These are phyloP conservation scores for Poterioochromonas sp. DNA, from an alignment of 352 stramenopile genomes.

Conservation along the genomic window DNA sequence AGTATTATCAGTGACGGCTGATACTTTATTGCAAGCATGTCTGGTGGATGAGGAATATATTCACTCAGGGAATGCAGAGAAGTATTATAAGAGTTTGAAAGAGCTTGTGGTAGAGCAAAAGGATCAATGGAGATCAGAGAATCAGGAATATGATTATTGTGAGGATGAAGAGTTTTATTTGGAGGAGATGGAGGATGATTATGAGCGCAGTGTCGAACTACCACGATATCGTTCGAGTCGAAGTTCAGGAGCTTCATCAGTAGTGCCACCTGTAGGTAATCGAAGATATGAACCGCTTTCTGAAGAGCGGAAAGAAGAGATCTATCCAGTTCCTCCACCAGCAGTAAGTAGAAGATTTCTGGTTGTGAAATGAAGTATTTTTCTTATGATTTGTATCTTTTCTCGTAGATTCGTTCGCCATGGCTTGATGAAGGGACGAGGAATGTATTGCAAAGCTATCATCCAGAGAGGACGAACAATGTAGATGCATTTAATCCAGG, in stretches of 20 bases:
- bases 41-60: not conserved
- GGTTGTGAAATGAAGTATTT: slow-evolving; percentile 15
- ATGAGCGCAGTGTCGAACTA: slow-evolving; percentile 10
- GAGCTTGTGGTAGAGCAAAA: slow-evolving; percentile 8
- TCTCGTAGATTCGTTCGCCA: slow-evolving; percentile 10
- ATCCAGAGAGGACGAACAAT: slow-evolving; percentile 11
- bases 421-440: slow-evolving; percentile 8
- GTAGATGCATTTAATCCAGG: slow-evolving; percentile 13
- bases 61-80: slow-evolving; percentile 10
- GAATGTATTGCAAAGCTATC: slow-evolving; percentile 14
- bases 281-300: slow-evolving; percentile 11
- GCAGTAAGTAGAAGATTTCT: slow-evolving; percentile 14
- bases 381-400: slow-evolving; percentile 18
- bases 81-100: slow-evolving; percentile 14
- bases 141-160: slow-evolving; percentile 17
- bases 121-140: slow-evolving; percentile 11
- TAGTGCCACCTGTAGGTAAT: slow-evolving; percentile 11
- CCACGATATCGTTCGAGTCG: slow-evolving; percentile 8
- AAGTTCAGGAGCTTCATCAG: slow-evolving; percentile 11
- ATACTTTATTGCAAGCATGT: slow-evolving; percentile 9
- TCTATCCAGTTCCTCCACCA: slow-evolving; percentile 10
- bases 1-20: slow-evolving; percentile 23
- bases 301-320: slow-evolving; percentile 11
- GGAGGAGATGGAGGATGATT: slow-evolving; percentile 10
- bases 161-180: slow-evolving; percentile 15